Evolutionary conservation across 108 stramenopile genomes (phyloP), one percentile per base, ranked within the genome.

Genomic region (Schizochytrium sp.): DNA sequence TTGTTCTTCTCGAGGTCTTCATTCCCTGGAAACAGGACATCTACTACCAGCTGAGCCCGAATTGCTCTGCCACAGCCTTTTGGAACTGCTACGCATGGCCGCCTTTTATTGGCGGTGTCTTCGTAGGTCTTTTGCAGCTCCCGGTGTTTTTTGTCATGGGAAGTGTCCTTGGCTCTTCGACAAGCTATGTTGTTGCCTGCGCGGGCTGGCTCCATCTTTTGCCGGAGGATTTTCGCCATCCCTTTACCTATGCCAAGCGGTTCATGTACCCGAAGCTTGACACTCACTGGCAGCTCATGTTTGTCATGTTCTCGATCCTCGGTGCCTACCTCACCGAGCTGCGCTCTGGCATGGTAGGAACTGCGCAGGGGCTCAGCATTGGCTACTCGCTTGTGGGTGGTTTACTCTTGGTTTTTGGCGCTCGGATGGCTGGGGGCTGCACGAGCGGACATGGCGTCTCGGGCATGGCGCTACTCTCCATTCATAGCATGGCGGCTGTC

Each of bases 391-490:
- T 87, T 16, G n/a, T 87, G 8, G 87, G 87, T 5, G 87, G 87
- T 2, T n/a, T 87, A 5, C 58, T 87, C 1, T 19, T 87, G 28
- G 43, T 58, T 21, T 23, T 58, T 41, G 87, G 87, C 12, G 87
- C 58, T 57, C 57, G 87, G 29, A 55, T 87, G 28, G 87, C 87
- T 5, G n/a, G 25, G 4, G 87, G 87, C 19, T 87, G 87, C 87
- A 87, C 87, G 29, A 41, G 43, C 47, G 87, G 87, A 5, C 87
- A 87, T 44, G 87, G 87, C 87, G 57, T 87, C 87, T 57, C 58
- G 21, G 87, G 87, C 57, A 57, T 48, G 25, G 58, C 53, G 44
- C 87, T 57, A 19, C 57, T 23, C 18, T 48, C 45, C 44, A 55
- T 87, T 21, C 19, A 25, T 18, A 34, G 28, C 44, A 14, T 87